Evolutionary conservation across 139 green algal species (phyloP).

Genomic region (Edaphochlamys debaryana): DNA sequence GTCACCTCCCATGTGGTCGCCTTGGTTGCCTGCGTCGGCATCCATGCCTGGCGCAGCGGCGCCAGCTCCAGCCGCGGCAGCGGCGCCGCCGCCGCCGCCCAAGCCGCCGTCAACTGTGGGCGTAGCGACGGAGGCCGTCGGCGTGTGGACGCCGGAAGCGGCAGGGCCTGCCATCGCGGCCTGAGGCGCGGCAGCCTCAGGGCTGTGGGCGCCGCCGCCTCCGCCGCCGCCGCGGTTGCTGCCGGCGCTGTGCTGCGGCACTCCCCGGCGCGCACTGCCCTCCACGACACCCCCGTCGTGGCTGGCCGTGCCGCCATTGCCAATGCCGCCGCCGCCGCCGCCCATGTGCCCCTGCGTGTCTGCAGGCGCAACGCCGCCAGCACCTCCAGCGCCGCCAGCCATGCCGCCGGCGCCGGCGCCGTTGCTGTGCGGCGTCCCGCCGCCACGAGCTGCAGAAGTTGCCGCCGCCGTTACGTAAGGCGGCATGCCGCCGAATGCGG

Average conservation of each 20-base stretch:
- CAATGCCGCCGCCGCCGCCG: not conserved
- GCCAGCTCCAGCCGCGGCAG: not conserved
- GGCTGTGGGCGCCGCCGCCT: not conserved
- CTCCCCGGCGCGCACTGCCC: not conserved
- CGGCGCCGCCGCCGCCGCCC: not conserved
- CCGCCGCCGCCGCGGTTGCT: not conserved
- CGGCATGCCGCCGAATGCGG: not conserved
- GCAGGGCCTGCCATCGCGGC: not conserved
- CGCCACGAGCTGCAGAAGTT: too few relatives aligned
- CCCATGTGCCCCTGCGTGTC: not conserved
- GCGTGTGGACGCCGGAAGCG: not conserved
- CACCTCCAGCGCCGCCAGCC: too few relatives aligned
- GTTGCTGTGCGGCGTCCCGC: too few relatives aligned
- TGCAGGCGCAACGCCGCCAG: too few relatives aligned
- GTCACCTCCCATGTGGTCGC: not conserved
- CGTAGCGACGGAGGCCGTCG: slow-evolving; percentile 4
- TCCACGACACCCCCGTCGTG: not conserved
- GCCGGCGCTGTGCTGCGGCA: slow-evolving; percentile 16
- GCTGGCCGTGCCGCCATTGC: too few relatives aligned
- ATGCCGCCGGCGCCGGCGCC: too few relatives aligned
- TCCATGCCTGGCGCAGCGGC: not conserved
- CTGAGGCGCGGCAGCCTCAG: not conserved
- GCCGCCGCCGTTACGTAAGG: too few relatives aligned
- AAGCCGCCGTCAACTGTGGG: not conserved
- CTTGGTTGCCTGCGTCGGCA: too few relatives aligned